phyloP scores from a whole-genome alignment of 2,329 filamentous ascomycete genomes.

The Ophiostoma quercus region DNA sequence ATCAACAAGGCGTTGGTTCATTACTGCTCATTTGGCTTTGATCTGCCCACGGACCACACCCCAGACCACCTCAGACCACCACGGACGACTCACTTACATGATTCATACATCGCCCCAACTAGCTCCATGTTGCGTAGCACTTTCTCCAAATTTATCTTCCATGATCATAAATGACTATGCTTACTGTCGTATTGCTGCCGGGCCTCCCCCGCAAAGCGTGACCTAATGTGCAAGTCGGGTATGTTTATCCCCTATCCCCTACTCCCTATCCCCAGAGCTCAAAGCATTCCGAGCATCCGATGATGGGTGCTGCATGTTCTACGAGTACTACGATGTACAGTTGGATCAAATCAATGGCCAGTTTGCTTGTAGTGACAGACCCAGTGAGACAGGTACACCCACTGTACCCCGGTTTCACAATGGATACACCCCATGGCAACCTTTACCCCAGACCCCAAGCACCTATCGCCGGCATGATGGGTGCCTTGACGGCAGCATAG shows the following conservation, averaged over 20 bases:
- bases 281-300: background rate
- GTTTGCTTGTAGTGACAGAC: background rate
- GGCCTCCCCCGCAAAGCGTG: background rate
- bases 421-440: background rate
- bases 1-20: too few relatives aligned
- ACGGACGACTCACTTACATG: background rate
- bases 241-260: slow-evolving; percentile 8
- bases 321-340: background rate
- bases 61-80: background rate
- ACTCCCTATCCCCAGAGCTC: background rate
- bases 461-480: background rate
- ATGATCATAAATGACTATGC: background rate
- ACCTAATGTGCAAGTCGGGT: background rate
- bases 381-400: background rate
- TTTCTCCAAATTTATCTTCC: background rate
- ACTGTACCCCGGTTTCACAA: background rate
- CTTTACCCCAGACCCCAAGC: background rate
- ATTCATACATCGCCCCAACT: background rate
- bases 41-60: too few relatives aligned
- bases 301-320: background rate
- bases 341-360: background rate
- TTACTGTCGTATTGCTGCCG: background rate
- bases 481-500: background rate
- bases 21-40: background rate
- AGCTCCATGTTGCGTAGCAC: background rate